Evolutionary conservation across 345 rosid genomes (phyloP), one percentile per base, ranked within the genome.

Genomic region (Capsella bursapastoris): DNA sequence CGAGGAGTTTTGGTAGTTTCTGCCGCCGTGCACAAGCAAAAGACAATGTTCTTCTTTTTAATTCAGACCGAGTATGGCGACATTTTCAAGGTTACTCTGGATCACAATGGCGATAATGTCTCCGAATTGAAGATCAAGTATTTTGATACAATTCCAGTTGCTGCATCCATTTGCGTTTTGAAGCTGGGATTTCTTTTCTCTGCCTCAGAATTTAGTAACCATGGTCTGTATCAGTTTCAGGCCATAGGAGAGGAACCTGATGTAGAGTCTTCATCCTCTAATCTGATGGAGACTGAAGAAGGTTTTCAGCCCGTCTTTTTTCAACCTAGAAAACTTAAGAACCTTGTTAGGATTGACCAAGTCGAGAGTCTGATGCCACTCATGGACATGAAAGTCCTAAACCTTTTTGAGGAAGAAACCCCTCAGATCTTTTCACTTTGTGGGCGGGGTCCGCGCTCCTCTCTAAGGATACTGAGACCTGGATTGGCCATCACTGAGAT

Each of bases 191-290:
- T 90, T 79, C 78, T 95, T 52, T 95, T 92, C 78, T 83, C 97
- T 0, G 97, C 99, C 3, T 95, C 99, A 0, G 99, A 95, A 83
- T 90, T 92, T 84, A 97, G 99, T n/a, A 90, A 95, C 80, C 99
- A 95, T 80, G 96, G 89, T 7, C 79, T 92, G 78, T 95, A 95
- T 82, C 96, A 93, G 86, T 93, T 93, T 76, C 90, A 88, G 81
- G 91, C 96, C 8, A 93, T 93, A 68, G 98, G 98, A 56, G 89
- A 83, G 27, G 98, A 91, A 6, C 90, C 90, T 18, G 98, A 93
- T 59, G 91, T 93, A 45, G 98, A 93, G 85, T 89, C 97, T 47
- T 91, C 98, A 0, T 93, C 98, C 4, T 83, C 93, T 56, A 92
- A 82, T 27, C 76, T 92, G 78, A 90, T 92, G 99, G 99, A 95